Conservation (phyloP, 352 stramenopile species). For the Pythium pyrilobum region DNA sequence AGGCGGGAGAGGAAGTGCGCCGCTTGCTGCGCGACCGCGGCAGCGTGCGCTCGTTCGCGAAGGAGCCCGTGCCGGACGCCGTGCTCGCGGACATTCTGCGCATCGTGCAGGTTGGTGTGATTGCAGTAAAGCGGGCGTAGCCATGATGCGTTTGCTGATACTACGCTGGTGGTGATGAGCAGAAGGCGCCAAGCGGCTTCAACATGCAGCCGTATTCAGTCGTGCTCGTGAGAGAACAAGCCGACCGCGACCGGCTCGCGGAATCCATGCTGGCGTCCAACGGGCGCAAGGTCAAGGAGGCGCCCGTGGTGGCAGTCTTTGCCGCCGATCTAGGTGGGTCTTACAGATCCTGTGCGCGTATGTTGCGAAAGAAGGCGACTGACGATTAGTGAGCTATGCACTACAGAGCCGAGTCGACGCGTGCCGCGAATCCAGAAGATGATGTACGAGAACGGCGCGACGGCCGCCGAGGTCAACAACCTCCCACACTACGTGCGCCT, state of each 20-base stretch:
- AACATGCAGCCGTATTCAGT: slow-evolving; percentile 80
- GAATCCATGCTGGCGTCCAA: slow-evolving; percentile 79
- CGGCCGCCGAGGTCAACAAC: slow-evolving; percentile 42
- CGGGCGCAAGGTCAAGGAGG: slow-evolving; percentile 64
- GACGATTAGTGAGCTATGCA: background rate
- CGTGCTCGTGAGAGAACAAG: slow-evolving; percentile 64
- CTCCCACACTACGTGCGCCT: slow-evolving; percentile 57
- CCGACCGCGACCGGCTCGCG: slow-evolving; percentile 59
- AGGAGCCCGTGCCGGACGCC: slow-evolving; percentile 38
- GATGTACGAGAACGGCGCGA: slow-evolving; percentile 47
- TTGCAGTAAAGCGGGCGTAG: background rate
- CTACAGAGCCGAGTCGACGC: slow-evolving; percentile 61
- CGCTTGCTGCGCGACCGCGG: slow-evolving; percentile 12
- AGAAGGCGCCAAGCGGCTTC: slow-evolving; percentile 74
- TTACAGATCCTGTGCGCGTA: background rate
- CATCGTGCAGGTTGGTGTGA: slow-evolving; percentile 43
- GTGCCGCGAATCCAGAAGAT: slow-evolving; percentile 68
- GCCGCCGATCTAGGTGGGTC: slow-evolving; percentile 56
- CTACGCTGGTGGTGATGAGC: background rate
- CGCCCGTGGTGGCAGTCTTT: slow-evolving; percentile 77
- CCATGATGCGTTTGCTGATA: background rate
- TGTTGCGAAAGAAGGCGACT: background rate
- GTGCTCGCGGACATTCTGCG: slow-evolving; percentile 58
- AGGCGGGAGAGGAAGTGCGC: slow-evolving; percentile 8
- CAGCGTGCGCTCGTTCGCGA: slow-evolving; percentile 32